Percentiles rank a stretch among this genome's conserved stretches.
These are phyloP conservation scores for Xeromyces bisporus DNA, from an alignment of 495 filamentous ascomycete species.

Conservation along the genomic window DNA sequence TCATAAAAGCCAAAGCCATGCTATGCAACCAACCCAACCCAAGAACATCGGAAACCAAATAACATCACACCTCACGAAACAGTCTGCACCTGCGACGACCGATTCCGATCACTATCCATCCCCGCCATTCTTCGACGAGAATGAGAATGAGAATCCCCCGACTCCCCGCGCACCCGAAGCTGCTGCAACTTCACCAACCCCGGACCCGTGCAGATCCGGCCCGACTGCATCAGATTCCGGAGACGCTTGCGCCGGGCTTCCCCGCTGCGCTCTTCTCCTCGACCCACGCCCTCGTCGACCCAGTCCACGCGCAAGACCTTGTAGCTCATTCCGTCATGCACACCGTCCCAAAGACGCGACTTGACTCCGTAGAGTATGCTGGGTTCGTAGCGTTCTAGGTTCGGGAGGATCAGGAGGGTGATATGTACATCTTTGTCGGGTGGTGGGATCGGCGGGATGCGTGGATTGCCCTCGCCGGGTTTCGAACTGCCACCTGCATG, in stretches of 20 bases:
- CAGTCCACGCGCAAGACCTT: slow-evolving; percentile 62
- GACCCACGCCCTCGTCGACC: slow-evolving; percentile 54
- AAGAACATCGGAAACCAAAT: too few relatives aligned
- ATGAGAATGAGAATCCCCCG: too few relatives aligned
- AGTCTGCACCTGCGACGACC: too few relatives aligned
- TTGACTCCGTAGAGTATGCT: slow-evolving; percentile 61
- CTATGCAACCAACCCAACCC: too few relatives aligned
- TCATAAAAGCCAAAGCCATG: too few relatives aligned
- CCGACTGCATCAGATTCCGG: slow-evolving; percentile 27
- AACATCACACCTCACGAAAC: too few relatives aligned
- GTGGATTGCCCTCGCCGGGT: slow-evolving; percentile 17
- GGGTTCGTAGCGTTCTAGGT: slow-evolving; percentile 56
- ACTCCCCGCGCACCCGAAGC: too few relatives aligned
- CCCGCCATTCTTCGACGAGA: too few relatives aligned
- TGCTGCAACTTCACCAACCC: slow-evolving; percentile 26
- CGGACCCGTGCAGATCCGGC: slow-evolving; percentile 32
- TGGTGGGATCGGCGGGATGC: slow-evolving; percentile 23
- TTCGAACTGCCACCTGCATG: slow-evolving; percentile 8
- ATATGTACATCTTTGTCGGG: slow-evolving; percentile 64
- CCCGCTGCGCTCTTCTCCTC: slow-evolving; percentile 47
- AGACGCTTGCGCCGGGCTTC: slow-evolving; percentile 45
- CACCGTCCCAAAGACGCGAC: slow-evolving; percentile 51
- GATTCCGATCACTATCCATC: too few relatives aligned
- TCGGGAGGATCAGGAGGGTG: slow-evolving; percentile 64
- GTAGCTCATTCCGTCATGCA: slow-evolving; percentile 81